Evolutionary conservation across 2,329 filamentous ascomycete genomes (phyloP).

Genomic region (Alternaria angustiovoidea): DNA sequence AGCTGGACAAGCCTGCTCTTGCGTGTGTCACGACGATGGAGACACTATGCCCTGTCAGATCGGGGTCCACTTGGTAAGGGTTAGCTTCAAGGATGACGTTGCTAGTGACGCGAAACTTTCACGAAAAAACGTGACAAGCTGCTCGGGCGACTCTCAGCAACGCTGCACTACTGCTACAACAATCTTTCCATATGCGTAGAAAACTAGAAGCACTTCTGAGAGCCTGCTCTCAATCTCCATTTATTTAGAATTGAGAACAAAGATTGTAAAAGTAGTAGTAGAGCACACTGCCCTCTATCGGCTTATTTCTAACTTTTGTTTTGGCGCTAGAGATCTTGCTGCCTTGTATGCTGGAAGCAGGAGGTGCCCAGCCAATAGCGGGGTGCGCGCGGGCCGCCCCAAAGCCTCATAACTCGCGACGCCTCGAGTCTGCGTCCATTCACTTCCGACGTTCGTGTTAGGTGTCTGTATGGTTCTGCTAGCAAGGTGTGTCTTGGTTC

Average conservation of each 20-base stretch:
- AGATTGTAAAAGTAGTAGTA: too few species aligned
- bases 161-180: neutral
- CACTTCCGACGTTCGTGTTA: constrained; percentile 22
- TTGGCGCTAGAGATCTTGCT: neutral
- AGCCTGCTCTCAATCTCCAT: too few species aligned
- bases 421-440: constrained; percentile 24
- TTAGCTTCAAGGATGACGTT: neutral
- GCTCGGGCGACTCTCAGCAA: neutral
- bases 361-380: constrained; percentile 15
- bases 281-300: too few species aligned
- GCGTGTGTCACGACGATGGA: neutral
- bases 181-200: neutral
- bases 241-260: too few species aligned
- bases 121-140: neutral
- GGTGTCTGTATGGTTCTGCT: constrained; percentile 19
- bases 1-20: too few species aligned
- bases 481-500: constrained; percentile 18
- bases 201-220: neutral
- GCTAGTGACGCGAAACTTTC: neutral
- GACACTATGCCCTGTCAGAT: neutral
- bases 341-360: neutral
- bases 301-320: too few species aligned
- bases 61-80: neutral
- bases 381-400: constrained; percentile 14
- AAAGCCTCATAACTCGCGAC: constrained; percentile 32